A percentile compares a stretch with the other conserved stretches of the same genome.
Conservation (phyloP, 768 basidiomycete genomes). For the Leucocoprinus sp. region DNA sequence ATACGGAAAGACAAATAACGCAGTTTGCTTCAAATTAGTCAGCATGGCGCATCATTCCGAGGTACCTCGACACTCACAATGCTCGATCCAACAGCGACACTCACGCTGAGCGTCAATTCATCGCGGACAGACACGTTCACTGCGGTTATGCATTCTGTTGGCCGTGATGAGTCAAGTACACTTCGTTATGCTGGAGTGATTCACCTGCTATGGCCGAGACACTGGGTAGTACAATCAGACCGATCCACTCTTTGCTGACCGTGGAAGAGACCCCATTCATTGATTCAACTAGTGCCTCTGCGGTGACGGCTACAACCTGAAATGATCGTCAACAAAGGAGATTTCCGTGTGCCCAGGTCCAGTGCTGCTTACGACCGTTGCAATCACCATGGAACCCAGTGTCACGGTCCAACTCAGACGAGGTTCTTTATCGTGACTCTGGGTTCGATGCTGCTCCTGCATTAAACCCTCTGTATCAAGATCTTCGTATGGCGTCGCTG, state of each 20-base stretch:
- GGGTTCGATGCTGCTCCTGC: conserved; percentile 5
- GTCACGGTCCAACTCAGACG: conserved; percentile 53
- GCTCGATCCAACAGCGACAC: conserved; percentile 75
- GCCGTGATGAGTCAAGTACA: neutral
- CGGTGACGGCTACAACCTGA: conserved; percentile 48
- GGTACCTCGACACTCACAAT: conserved; percentile 43
- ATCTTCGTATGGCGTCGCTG: neutral
- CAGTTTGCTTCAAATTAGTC: conserved; percentile 44
- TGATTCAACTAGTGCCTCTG: conserved; percentile 68
- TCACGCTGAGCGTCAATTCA: conserved; percentile 75
- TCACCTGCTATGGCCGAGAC: conserved; percentile 73
- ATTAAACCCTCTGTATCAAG: neutral
- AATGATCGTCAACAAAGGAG: neutral
- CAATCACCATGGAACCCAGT: conserved; percentile 41
- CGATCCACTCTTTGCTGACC: conserved; percentile 85
- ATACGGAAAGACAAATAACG: conserved; percentile 40
- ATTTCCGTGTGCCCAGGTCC: neutral
- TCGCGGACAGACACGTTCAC: conserved; percentile 84
- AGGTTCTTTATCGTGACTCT: conserved; percentile 30
- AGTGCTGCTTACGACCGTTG: conserved; percentile 60
- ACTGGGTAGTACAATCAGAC: conserved; percentile 79
- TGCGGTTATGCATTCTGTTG: conserved; percentile 77
- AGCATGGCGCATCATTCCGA: neutral
- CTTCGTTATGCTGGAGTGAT: neutral
- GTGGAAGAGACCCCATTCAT: conserved; percentile 69